These are phyloP conservation scores for Lasiodiplodia sp. DNA, from an alignment of 2,329 filamentous ascomycete species.

Conservation along the genomic window DNA sequence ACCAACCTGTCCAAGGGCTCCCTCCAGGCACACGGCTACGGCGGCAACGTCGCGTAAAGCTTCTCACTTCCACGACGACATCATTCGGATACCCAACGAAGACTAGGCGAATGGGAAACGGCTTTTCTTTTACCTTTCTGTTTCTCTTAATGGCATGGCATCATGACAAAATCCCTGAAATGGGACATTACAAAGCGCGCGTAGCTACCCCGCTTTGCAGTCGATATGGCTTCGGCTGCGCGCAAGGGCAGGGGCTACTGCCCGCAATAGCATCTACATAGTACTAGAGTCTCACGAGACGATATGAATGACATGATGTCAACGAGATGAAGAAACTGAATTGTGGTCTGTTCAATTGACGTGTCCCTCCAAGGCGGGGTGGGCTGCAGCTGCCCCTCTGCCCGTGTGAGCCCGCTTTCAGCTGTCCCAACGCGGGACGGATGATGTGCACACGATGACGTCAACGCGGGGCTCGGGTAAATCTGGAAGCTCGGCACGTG, in stretches of 20 bases:
- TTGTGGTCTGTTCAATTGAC: background rate
- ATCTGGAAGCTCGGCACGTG: background rate
- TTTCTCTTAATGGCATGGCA: background rate
- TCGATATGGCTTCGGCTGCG: slow-evolving; percentile 12
- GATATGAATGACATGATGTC: slow-evolving; percentile 29
- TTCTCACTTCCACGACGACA: background rate
- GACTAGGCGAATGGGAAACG: slow-evolving; percentile 10
- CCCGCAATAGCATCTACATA: background rate
- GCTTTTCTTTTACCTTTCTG: slow-evolving; percentile 1
- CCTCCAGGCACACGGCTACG: slow-evolving; percentile 33
- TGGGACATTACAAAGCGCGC: background rate
- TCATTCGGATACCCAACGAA: slow-evolving; percentile 13
- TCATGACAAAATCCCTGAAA: background rate
- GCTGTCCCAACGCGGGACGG: background rate
- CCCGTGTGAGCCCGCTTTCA: background rate
- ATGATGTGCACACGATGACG: slow-evolving; percentile 9
- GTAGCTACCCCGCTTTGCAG: background rate
- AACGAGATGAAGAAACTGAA: slow-evolving; percentile 4
- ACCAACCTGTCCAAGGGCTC: slow-evolving; percentile 52
- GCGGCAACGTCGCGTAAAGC: slow-evolving; percentile 1
- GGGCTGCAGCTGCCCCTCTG: background rate
- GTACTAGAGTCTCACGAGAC: slow-evolving; percentile 18
- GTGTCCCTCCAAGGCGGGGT: background rate
- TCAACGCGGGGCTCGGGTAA: background rate
- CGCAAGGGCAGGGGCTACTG: background rate